Percentiles rank a stretch among this genome's conserved stretches.
phyloP scores from a whole-genome alignment of 108 stramenopile species.

The Cyclotella cryptica region DNA sequence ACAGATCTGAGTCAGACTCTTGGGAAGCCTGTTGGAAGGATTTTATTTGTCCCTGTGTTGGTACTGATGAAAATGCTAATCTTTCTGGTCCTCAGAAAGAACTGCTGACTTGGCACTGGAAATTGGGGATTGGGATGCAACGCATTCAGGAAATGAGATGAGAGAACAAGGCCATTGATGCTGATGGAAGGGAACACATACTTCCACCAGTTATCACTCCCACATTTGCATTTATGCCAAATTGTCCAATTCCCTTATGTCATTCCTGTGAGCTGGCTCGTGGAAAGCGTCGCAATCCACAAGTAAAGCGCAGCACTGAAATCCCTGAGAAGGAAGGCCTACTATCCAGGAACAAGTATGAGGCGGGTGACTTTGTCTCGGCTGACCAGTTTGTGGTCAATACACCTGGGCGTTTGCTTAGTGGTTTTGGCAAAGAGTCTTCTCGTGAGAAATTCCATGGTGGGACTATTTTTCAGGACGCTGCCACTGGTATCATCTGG shows the following conservation, averaged over 20 bases:
- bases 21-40: no score
- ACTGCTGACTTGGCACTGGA: no score
- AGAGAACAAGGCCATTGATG: background rate
- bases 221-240: background rate
- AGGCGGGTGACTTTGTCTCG: constrained; percentile 43
- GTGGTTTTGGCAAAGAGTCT: constrained; percentile 35
- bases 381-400: constrained; percentile 36
- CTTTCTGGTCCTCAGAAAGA: no score
- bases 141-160: background rate
- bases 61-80: no score
- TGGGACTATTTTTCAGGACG: constrained; percentile 58
- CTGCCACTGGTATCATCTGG: constrained; percentile 16
- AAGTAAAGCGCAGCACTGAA: no score
- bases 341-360: background rate
- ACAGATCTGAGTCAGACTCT: no score
- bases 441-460: constrained; percentile 5
- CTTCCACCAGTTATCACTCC: constrained; percentile 4
- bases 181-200: no score
- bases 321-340: background rate
- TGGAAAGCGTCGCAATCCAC: no score
- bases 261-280: background rate
- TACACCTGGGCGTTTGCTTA: constrained; percentile 34
- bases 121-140: no score
- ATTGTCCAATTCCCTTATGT: background rate
- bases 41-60: no score